These are phyloP conservation scores for Monosiga brevicollis DNA, from an alignment of 78 protist species.

Conservation along the genomic window DNA sequence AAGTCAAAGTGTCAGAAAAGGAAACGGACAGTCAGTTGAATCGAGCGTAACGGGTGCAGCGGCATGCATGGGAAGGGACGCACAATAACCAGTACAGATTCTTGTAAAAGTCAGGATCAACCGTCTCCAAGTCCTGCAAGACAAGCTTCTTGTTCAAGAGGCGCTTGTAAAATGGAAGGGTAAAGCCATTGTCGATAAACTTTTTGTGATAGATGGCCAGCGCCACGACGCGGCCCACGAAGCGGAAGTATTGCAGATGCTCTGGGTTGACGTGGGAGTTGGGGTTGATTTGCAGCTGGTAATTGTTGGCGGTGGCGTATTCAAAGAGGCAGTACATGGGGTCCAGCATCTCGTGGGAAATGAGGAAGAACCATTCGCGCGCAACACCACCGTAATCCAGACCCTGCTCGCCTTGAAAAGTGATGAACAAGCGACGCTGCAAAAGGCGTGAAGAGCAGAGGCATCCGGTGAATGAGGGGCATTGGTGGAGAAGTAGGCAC, in stretches of 20 bases:
- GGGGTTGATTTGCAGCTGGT: slow-evolving; percentile 37
- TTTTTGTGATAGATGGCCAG: slow-evolving; percentile 59
- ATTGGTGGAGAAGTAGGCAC: not conserved
- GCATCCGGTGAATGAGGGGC: not conserved
- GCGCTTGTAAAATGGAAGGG: slow-evolving; percentile 81
- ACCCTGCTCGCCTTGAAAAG: slow-evolving; percentile 56
- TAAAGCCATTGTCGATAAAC: slow-evolving; percentile 32
- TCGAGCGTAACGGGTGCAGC: not conserved
- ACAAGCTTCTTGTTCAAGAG: slow-evolving; percentile 60
- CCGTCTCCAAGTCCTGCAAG: slow-evolving; percentile 75
- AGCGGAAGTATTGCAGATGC: slow-evolving; percentile 59
- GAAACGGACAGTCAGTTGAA: not conserved
- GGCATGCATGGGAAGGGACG: not conserved
- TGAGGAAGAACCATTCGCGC: slow-evolving; percentile 56
- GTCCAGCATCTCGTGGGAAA: slow-evolving; percentile 51
- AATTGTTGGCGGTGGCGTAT: slow-evolving; percentile 12
- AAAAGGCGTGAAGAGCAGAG: not conserved
- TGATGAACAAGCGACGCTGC: slow-evolving; percentile 20
- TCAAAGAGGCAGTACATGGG: slow-evolving; percentile 57
- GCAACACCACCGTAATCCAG: slow-evolving; percentile 37
- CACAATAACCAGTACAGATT: slow-evolving; percentile 61
- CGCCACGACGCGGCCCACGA: slow-evolving; percentile 58
- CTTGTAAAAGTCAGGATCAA: slow-evolving; percentile 76
- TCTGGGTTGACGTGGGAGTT: slow-evolving; percentile 46
- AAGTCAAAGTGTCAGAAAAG: not conserved